A percentile compares a stretch with the other conserved stretches of the same genome.
Evolutionary conservation across 805 yeast species (phyloP).

Genomic region (Pichia ethanolica): DNA sequence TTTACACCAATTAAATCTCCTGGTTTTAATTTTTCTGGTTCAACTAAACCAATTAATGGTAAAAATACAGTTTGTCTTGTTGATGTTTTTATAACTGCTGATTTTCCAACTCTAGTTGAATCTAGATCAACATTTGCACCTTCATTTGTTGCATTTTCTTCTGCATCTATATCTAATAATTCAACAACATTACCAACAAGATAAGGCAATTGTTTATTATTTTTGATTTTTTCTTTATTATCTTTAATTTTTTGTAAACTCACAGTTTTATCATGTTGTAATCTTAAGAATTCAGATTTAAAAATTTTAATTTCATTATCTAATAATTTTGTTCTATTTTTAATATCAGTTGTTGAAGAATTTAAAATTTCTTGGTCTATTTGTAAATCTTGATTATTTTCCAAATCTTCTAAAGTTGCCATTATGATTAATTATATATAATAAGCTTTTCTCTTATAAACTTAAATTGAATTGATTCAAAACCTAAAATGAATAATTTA

Average conservation of each 20-base stretch:
- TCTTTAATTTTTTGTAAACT: slow-evolving; percentile 93
- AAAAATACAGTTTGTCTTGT: slow-evolving; percentile 95
- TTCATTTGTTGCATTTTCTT: slow-evolving; percentile 74
- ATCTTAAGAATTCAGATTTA: slow-evolving; percentile 83
- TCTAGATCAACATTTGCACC: slow-evolving; percentile 95
- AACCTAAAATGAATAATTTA: too few relatives aligned
- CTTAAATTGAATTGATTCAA: too few relatives aligned
- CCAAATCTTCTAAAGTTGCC: slow-evolving; percentile 84
- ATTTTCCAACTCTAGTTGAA: slow-evolving; percentile 84
- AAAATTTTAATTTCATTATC: slow-evolving; percentile 95
- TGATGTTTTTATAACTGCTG: slow-evolving; percentile 97
- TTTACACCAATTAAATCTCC: slow-evolving; percentile 97
- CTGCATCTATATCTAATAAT: slow-evolving; percentile 78
- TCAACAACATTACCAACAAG: slow-evolving; percentile 96
- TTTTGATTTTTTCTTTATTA: slow-evolving; percentile 90
- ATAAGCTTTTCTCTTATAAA: too few relatives aligned
- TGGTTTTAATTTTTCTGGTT: slow-evolving; percentile 87
- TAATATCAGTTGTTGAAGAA: slow-evolving; percentile 74
- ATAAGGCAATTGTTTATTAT: slow-evolving; percentile 92
- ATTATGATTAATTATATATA: slow-evolving; percentile 27
- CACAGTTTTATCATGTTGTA: slow-evolving; percentile 85
- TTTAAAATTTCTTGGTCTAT: slow-evolving; percentile 76
- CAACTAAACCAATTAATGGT: slow-evolving; percentile 94
- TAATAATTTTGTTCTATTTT: slow-evolving; percentile 76
- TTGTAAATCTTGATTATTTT: slow-evolving; percentile 46